phyloP scores from a whole-genome alignment of 2,329 filamentous ascomycete genomes.

The Cytospora piceicola region DNA sequence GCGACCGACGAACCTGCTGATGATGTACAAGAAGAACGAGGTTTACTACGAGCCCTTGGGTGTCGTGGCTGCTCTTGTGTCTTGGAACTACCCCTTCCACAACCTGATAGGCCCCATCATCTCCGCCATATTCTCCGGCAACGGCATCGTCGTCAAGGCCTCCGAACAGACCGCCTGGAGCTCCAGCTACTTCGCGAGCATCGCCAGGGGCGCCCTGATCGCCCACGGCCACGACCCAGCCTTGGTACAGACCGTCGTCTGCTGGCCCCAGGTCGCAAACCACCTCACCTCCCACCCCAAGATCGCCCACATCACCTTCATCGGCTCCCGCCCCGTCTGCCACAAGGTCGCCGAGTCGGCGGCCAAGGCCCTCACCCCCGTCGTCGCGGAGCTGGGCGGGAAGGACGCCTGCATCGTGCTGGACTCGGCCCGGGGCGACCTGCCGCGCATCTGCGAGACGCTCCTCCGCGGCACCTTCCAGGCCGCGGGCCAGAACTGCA shows the following conservation, averaged over 20 bases:
- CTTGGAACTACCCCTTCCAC: slow-evolving; percentile 98
- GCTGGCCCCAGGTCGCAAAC: slow-evolving; percentile 82
- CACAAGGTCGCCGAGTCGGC: slow-evolving; percentile 87
- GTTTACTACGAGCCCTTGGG: slow-evolving; percentile 91
- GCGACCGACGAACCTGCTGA: slow-evolving; percentile 86
- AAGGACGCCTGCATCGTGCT: slow-evolving; percentile 93
- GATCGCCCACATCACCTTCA: slow-evolving; percentile 92
- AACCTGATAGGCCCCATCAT: slow-evolving; percentile 53
- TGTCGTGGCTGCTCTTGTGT: slow-evolving; percentile 88
- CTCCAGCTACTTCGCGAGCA: slow-evolving; percentile 76
- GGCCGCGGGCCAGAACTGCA: slow-evolving; percentile 94
- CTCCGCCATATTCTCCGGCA: slow-evolving; percentile 55
- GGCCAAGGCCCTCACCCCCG: slow-evolving; percentile 81
- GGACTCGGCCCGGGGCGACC: slow-evolving; percentile 69
- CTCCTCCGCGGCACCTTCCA: slow-evolving; percentile 94
- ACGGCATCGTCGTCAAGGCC: slow-evolving; percentile 89
- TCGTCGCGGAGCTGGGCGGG: slow-evolving; percentile 89
- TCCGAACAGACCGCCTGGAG: slow-evolving; percentile 97
- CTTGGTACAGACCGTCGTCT: slow-evolving; percentile 82
- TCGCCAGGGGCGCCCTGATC: slow-evolving; percentile 76
- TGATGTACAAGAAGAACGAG: slow-evolving; percentile 93
- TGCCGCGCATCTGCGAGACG: slow-evolving; percentile 76
- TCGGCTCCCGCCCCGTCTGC: slow-evolving; percentile 85
- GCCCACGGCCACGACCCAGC: slow-evolving; percentile 82
- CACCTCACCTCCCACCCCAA: slow-evolving; percentile 83